Evolutionary conservation across 768 basidiomycete genomes (phyloP).

Genomic region (Dioszegia crocea): DNA sequence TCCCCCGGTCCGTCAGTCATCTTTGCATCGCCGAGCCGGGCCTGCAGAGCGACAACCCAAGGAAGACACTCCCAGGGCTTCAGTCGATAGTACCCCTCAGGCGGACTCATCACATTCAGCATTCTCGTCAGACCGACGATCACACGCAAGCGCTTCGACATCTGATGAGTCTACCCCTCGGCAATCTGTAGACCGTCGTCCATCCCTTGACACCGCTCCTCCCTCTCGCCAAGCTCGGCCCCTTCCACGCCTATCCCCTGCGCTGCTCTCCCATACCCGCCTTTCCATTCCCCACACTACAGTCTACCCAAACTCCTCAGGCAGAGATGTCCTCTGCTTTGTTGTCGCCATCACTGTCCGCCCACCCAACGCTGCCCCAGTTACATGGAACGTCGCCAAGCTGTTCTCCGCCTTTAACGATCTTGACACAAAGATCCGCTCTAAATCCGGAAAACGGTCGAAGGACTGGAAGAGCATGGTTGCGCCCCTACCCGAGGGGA

Average conservation of each 20-base stretch:
- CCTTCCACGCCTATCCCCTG: conserved; percentile 25
- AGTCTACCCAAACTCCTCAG: conserved; percentile 80
- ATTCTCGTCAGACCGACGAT: neutral
- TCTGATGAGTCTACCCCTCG: conserved; percentile 7
- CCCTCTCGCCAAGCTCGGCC: neutral
- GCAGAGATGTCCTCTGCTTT: conserved; percentile 89
- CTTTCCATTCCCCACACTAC: conserved; percentile 73
- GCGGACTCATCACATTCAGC: neutral
- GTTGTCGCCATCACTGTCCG: conserved; percentile 61
- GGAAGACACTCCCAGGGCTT: neutral
- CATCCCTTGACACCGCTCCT: neutral
- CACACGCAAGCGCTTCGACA: neutral
- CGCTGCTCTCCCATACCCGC: conserved; percentile 68
- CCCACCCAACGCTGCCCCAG: conserved; percentile 32
- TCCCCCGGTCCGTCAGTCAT: neutral
- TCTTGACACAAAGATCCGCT: conserved; percentile 73
- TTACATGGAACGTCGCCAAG: conserved; percentile 81
- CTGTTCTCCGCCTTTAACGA: conserved; percentile 87
- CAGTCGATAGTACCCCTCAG: neutral
- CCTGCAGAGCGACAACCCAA: neutral
- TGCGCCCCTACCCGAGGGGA: conserved; percentile 77
- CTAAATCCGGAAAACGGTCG: conserved; percentile 59
- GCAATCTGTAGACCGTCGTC: neutral
- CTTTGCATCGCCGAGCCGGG: neutral
- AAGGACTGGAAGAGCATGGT: conserved; percentile 65